Percentiles rank a stretch among this genome's conserved stretches.
phyloP scores from a whole-genome alignment of 192 early-diverging fungal genomes.

The Backusella psychrophila region DNA sequence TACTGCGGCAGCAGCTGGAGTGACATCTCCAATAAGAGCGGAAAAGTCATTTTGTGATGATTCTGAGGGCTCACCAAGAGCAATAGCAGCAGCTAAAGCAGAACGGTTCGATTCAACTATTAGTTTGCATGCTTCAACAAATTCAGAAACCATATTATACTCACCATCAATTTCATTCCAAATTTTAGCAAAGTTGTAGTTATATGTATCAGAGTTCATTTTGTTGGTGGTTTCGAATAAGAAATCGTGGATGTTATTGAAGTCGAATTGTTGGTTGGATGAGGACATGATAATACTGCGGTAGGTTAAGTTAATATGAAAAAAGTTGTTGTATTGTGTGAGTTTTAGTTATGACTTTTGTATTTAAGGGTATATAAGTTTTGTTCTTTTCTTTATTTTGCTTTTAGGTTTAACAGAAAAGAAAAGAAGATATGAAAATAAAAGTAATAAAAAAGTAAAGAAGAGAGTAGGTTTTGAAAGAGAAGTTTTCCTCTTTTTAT shows the following conservation, averaged over 20 bases:
- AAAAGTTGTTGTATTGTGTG: not conserved
- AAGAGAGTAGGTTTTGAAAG: not conserved
- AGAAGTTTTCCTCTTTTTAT: not conserved
- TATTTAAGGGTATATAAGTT: not conserved
- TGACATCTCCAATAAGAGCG: not conserved
- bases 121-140: conserved; percentile 10
- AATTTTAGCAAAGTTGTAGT: not conserved
- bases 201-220: conserved; percentile 4
- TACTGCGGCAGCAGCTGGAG: not conserved
- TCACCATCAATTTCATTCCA: conserved; percentile 11
- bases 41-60: not conserved
- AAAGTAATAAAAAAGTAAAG: not conserved
- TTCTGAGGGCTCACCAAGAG: not conserved
- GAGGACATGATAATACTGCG: not conserved
- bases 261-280: not conserved
- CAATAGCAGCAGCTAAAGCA: conserved; percentile 4
- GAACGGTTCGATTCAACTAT: not conserved
- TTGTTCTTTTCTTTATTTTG: not conserved
- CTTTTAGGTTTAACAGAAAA: not conserved
- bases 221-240: not conserved
- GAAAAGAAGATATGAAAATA: not conserved
- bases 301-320: not conserved
- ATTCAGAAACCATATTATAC: not conserved
- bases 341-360: not conserved
- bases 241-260: not conserved